These are phyloP conservation scores for Alternaria triticina DNA, from an alignment of 2,329 filamentous ascomycete species.

Conservation along the genomic window DNA sequence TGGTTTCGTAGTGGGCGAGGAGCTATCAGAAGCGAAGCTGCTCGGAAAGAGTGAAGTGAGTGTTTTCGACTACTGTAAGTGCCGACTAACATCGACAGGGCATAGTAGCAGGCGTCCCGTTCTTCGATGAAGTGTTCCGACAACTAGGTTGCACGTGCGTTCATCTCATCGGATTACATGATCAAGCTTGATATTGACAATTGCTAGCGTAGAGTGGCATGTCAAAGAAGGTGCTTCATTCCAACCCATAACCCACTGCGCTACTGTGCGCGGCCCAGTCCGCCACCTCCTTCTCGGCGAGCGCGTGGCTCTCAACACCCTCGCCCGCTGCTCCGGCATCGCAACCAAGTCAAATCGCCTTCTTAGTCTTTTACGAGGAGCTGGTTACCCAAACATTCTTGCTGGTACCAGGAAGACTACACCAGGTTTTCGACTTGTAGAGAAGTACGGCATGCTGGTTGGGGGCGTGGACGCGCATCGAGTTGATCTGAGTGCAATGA, in stretches of 20 bases:
- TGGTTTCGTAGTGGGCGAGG: slow-evolving; percentile 90
- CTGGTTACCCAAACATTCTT: slow-evolving; percentile 82
- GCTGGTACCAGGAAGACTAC: slow-evolving; percentile 97
- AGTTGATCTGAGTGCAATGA: slow-evolving; percentile 88
- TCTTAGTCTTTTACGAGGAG: slow-evolving; percentile 59
- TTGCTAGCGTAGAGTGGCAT: slow-evolving; percentile 79
- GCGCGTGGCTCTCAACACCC: slow-evolving; percentile 86
- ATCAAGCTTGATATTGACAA: not conserved
- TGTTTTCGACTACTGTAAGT: not conserved
- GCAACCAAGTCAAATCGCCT: slow-evolving; percentile 68
- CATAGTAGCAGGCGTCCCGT: slow-evolving; percentile 88
- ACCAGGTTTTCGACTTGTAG: slow-evolving; percentile 90
- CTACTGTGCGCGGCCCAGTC: slow-evolving; percentile 84
- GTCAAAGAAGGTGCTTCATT: slow-evolving; percentile 75
- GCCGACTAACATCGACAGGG: slow-evolving; percentile 57
- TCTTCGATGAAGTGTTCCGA: slow-evolving; percentile 91
- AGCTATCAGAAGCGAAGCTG: slow-evolving; percentile 56
- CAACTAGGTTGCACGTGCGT: slow-evolving; percentile 82
- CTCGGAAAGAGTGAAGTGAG: slow-evolving; percentile 64
- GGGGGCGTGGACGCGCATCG: slow-evolving; percentile 91
- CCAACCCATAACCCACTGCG: slow-evolving; percentile 65
- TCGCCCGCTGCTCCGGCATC: slow-evolving; percentile 90
- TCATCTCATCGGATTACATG: not conserved
- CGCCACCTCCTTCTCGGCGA: slow-evolving; percentile 88
- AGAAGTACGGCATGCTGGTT: slow-evolving; percentile 97